Base-by-base conservation (phyloP, 2,329 filamentous ascomycete species). In the Exserohilum rostratum region DNA sequence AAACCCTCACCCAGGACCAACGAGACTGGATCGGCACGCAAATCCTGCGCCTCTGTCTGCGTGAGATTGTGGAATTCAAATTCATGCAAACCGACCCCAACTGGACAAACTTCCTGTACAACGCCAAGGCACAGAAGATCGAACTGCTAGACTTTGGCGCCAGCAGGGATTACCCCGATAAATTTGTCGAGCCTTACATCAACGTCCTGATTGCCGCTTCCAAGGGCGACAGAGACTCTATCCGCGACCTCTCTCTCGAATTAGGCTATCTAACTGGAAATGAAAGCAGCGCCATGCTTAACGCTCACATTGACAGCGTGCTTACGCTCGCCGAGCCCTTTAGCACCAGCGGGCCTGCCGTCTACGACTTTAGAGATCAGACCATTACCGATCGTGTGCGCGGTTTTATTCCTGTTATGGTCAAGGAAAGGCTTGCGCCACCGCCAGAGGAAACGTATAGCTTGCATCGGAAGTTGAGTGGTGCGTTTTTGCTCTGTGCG, bases 41-140 rank as follows among this genome's bases (percentile, higher is more conserved):
- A 68, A 90, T 98, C 62, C 84, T 98, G 47, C 90, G 92, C 3
- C 87, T 99, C 10, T 98, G 92, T 72, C 83, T 98, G 34, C 88
- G 93, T 54, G 95, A 98, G 78, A 93, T 98, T 65, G 88, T 88
- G 61, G 91, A 96, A 76, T 98, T 97, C 84, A 87, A 83, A 57
- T 98, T 96, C 79, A 99, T 99, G 95, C 95, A 99, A 78, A 99
- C 95, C 5, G 95, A 99, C 72, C 95, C 95, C 35, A 99, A 99
- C 80, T 99, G 95, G 95, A 98, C 93, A 30, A 99, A 99, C 77
- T 99, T 99, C 76, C 82, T 98, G 17, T 99, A 91, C 81, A 95
- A 98, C 67, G 80, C 86, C 1, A 66, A 79, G 17, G 86, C 83
- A 3, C 80, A 86, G 66, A 89, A 87, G 69, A 87, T 99, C 12